Evolutionary conservation across 805 yeast genomes (phyloP).

Genomic region (Zygoascus bituminiphila): DNA sequence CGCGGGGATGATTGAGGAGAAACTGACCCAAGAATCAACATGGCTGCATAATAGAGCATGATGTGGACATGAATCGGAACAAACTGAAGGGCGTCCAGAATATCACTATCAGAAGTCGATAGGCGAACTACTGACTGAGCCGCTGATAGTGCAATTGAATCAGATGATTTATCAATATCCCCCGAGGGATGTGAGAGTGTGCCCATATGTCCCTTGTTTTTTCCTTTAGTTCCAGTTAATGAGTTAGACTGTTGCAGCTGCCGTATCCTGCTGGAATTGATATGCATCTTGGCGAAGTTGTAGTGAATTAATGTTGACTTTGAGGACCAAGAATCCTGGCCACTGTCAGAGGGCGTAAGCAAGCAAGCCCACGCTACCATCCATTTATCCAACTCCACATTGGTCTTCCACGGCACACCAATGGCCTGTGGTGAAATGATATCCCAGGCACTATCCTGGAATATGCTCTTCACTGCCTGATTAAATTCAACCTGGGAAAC

Average conservation of each 20-base stretch:
- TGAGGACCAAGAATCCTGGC: conserved; percentile 52
- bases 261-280: conserved; percentile 35
- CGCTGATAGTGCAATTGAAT: conserved; percentile 45
- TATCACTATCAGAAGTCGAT: conserved; percentile 52
- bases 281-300: conserved; percentile 68
- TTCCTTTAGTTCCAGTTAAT: background rate
- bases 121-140: conserved; percentile 55
- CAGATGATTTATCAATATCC: conserved; percentile 10
- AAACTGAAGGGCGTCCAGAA: conserved; percentile 45
- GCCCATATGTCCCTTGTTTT: background rate
- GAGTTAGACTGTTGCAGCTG: conserved; percentile 26
- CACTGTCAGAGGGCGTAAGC: conserved; percentile 46
- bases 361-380: conserved; percentile 75
- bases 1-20: conserved; percentile 13
- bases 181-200: background rate
- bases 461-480: conserved; percentile 51
- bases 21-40: conserved; percentile 35
- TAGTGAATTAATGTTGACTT: conserved; percentile 63
- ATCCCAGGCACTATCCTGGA: conserved; percentile 54
- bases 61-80: conserved; percentile 68
- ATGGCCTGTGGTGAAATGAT: conserved; percentile 49
- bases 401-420: conserved; percentile 61
- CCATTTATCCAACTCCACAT: conserved; percentile 64
- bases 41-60: conserved; percentile 61
- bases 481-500: conserved; percentile 66